A percentile compares a stretch with the other conserved stretches of the same genome.
Evolutionary conservation across 2,329 filamentous ascomycete genomes (phyloP).

Genomic region (Lasiodiplodia gonubiensis): DNA sequence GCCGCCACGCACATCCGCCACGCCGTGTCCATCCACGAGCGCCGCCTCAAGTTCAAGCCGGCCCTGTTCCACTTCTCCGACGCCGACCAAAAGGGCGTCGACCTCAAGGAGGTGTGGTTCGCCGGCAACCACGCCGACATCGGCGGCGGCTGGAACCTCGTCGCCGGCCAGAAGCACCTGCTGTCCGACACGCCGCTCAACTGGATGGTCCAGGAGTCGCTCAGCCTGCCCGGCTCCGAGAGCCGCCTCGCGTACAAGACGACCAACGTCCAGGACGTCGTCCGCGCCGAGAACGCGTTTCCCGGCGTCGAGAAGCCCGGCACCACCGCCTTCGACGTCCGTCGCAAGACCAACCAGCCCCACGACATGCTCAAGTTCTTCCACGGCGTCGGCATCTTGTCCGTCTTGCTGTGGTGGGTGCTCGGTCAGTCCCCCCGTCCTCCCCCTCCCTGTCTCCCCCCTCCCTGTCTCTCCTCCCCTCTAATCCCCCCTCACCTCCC

Average conservation of each 20-base stretch:
- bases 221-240: neutral
- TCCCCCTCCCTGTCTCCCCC: slow-evolving; percentile 15
- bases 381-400: slow-evolving; percentile 12
- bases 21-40: slow-evolving; percentile 54
- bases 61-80: slow-evolving; percentile 30
- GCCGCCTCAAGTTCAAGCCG: slow-evolving; percentile 52
- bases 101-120: slow-evolving; percentile 51
- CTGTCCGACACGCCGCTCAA: slow-evolving; percentile 53
- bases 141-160: slow-evolving; percentile 52
- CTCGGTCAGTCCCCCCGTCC: slow-evolving; percentile 4
- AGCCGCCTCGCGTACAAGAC: slow-evolving; percentile 14
- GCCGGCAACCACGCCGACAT: slow-evolving; percentile 52
- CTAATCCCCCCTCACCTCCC: slow-evolving; percentile 21
- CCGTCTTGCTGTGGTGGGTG: slow-evolving; percentile 27
- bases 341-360: slow-evolving; percentile 14
- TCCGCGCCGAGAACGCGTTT: slow-evolving; percentile 12
- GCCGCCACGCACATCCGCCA: slow-evolving; percentile 49
- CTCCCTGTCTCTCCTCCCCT: neutral
- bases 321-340: slow-evolving; percentile 15
- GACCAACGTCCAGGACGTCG: neutral
- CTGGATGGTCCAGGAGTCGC: slow-evolving; percentile 50
- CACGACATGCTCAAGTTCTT: slow-evolving; percentile 32
- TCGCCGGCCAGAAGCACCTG: slow-evolving; percentile 48
- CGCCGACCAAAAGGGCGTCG: slow-evolving; percentile 29
- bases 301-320: neutral